Percentiles rank a stretch among this genome's conserved stretches.
Conservation (phyloP, 23 red algal species). For the Gracilaria vermiculophylla region DNA sequence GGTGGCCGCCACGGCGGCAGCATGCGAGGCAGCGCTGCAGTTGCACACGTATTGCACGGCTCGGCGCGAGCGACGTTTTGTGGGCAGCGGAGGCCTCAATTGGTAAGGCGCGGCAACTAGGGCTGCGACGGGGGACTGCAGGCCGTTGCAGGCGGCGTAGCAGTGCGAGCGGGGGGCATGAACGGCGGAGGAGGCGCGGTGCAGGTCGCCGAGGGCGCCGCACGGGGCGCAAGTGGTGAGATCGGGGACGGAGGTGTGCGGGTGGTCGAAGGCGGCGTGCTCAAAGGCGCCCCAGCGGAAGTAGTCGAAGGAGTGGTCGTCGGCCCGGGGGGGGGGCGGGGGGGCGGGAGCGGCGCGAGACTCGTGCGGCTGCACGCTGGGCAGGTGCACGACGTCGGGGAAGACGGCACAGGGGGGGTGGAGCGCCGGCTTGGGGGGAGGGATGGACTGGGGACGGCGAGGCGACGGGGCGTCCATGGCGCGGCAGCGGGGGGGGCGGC, state of each 20-base stretch:
- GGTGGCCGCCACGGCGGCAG: background rate
- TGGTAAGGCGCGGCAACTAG: background rate
- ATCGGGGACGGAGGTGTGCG: background rate
- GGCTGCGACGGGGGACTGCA: background rate
- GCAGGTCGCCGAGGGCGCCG: slow-evolving; percentile 13
- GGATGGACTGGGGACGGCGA: background rate
- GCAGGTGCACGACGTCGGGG: background rate
- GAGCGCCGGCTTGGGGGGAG: background rate
- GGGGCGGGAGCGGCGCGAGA: background rate
- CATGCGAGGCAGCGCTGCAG: background rate
- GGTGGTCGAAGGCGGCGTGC: background rate
- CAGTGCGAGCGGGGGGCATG: slow-evolving; percentile 16
- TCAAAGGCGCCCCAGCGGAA: background rate
- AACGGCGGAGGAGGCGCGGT: background rate
- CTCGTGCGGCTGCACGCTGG: background rate
- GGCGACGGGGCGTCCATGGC: slow-evolving; percentile 6
- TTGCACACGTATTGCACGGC: background rate
- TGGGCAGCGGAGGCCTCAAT: background rate
- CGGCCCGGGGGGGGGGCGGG: background rate
- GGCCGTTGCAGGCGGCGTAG: slow-evolving; percentile 3
- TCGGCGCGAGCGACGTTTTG: background rate
- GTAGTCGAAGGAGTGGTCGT: slow-evolving; percentile 8
- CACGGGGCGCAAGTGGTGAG: slow-evolving; percentile 15
- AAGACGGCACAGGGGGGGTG: slow-evolving; percentile 16
- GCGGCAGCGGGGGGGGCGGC: background rate